These are phyloP conservation scores for Bidens hawaiensis DNA, from an alignment of 140 eudicot genomes.

Conservation along the genomic window DNA sequence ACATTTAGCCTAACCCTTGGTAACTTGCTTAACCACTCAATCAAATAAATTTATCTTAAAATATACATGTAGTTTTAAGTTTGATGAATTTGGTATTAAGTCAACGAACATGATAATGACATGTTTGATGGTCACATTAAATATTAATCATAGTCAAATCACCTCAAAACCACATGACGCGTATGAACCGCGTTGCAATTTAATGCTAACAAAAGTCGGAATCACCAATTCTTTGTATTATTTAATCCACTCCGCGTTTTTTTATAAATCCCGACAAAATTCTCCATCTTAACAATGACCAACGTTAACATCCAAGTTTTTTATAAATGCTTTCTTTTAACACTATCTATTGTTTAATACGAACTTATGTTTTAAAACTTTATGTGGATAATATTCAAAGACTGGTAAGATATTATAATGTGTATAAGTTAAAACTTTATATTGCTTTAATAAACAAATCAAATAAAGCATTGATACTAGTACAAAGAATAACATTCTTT, in stretches of 20 bases:
- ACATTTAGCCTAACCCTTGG: no score
- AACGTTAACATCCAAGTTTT: constrained; percentile 14
- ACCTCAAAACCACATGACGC: constrained; percentile 20
- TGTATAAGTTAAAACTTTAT: neutral
- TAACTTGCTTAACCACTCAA: neutral
- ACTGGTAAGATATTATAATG: neutral
- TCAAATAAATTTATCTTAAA: neutral
- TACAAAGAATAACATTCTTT: no score
- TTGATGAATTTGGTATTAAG: neutral
- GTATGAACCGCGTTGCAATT: constrained; percentile 22
- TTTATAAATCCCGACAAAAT: neutral
- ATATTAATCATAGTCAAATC: neutral
- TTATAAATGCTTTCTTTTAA: neutral
- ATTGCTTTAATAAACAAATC: neutral
- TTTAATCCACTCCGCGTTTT: constrained; percentile 25
- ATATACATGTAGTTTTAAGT: neutral
- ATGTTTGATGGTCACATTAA: neutral
- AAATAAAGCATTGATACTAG: no score
- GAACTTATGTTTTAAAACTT: neutral
- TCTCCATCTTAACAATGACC: neutral
- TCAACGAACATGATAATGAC: neutral
- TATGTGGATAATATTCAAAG: neutral
- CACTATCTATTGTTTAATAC: neutral
- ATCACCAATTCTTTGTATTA: neutral
- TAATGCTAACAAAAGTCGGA: neutral